These are phyloP conservation scores for Asterochloris sp. DNA, from an alignment of 139 green algal species.

Conservation along the genomic window DNA sequence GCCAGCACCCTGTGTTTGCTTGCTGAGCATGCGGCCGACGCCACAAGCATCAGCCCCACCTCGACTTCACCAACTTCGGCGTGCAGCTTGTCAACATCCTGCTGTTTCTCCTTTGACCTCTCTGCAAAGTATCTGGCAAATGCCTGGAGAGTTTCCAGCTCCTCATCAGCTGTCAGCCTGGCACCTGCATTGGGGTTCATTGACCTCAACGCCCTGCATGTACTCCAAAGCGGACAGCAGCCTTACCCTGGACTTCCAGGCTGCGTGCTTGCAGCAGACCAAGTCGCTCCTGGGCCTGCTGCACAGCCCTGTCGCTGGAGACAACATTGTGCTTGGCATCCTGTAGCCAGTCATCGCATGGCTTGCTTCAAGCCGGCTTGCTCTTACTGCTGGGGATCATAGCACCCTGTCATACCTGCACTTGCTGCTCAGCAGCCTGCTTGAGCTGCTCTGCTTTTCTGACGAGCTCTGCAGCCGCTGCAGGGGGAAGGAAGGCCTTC, in stretches of 20 bases:
- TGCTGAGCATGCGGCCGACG: background rate
- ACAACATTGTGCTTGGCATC: background rate
- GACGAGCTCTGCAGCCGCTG: no score
- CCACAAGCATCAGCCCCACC: slow-evolving; percentile 2
- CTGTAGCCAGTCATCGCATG: background rate
- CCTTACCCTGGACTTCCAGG: background rate
- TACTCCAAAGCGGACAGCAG: background rate
- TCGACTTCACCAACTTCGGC: no score
- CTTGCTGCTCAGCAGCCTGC: no score
- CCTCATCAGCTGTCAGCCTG: slow-evolving; percentile 3
- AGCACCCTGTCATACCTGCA: background rate
- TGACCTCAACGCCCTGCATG: background rate
- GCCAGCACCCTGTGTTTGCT: background rate
- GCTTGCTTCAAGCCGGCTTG: background rate
- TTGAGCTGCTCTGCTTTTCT: no score
- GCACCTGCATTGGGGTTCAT: background rate
- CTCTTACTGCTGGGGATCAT: background rate
- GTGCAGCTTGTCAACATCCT: no score
- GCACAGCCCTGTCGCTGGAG: background rate
- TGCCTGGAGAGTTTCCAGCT: slow-evolving; percentile 2
- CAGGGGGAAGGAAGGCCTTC: no score
- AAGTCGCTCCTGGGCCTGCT: background rate
- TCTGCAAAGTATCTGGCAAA: slow-evolving; percentile 16
- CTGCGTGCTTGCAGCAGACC: background rate
- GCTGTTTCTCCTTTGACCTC: background rate